Conservation (phyloP, 2,329 filamentous ascomycete genomes). For the Nectriaceae sp. region DNA sequence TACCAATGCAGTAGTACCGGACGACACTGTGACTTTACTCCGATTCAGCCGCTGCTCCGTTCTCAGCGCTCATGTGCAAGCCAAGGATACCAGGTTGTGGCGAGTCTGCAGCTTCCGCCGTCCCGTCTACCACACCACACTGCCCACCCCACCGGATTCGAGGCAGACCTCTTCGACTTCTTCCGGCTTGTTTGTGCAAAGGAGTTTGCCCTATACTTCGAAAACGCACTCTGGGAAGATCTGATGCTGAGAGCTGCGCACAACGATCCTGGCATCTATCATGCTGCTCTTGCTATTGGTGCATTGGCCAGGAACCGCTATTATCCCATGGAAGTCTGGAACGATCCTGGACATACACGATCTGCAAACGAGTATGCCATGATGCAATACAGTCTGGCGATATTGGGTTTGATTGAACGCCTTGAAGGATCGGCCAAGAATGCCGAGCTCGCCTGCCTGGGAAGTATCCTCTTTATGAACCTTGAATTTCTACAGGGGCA, state of each 20-base stretch:
- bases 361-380: not conserved
- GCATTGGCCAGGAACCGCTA: conserved; percentile 3
- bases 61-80: not conserved
- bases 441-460: conserved; percentile 4
- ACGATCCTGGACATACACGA: not conserved
- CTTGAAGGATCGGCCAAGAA: not conserved
- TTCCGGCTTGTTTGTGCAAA: conserved; percentile 11
- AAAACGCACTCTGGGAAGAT: not conserved
- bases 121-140: not conserved
- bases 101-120: not conserved
- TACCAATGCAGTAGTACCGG: conserved; percentile 5
- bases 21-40: conserved; percentile 3
- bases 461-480: conserved; percentile 7
- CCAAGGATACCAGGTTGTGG: not conserved
- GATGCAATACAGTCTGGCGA: conserved; percentile 4
- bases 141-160: not conserved
- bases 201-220: conserved; percentile 7
- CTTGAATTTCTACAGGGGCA: conserved; percentile 4
- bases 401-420: not conserved
- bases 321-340: not conserved
- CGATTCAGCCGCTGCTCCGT: not conserved
- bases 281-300: conserved; percentile 5
- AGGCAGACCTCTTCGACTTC: conserved; percentile 2
- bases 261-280: conserved; percentile 3
- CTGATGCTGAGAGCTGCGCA: not conserved